Percentiles rank a stretch among this genome's conserved stretches.
These are phyloP conservation scores for Phycomyces nitens DNA, from an alignment of 192 early-diverging fungal species.

Conservation along the genomic window DNA sequence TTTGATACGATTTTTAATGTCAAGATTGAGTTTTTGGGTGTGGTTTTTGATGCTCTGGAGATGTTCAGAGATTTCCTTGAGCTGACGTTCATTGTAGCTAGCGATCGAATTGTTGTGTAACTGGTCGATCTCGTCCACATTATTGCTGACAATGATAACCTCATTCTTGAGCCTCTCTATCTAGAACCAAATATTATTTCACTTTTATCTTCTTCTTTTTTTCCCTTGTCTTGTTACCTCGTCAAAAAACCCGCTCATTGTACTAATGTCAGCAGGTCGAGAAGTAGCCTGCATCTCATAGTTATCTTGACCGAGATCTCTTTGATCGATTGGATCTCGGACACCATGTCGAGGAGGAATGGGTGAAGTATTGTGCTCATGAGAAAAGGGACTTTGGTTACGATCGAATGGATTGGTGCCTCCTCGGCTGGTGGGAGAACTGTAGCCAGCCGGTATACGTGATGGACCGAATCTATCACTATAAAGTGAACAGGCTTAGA, in stretches of 20 bases:
- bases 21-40: conserved; percentile 23
- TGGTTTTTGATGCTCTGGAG: conserved; percentile 23
- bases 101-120: conserved; percentile 11
- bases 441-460: conserved; percentile 4
- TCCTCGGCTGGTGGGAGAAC: background rate
- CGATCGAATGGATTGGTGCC: background rate
- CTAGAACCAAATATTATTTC: background rate
- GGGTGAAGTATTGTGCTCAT: background rate
- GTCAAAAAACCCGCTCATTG: conserved; percentile 18
- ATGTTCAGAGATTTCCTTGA: conserved; percentile 3
- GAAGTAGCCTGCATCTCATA: conserved; percentile 16
- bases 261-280: background rate
- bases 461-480: conserved; percentile 10
- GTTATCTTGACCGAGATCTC: conserved; percentile 1
- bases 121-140: conserved; percentile 13
- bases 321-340: background rate
- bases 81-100: conserved; percentile 20
- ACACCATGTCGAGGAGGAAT: too few relatives aligned
- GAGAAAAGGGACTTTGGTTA: background rate
- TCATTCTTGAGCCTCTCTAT: conserved; percentile 23
- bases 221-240: conserved; percentile 11
- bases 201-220: background rate
- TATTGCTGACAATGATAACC: conserved; percentile 6
- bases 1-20: conserved; percentile 49
- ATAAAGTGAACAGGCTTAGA: too few relatives aligned